A percentile compares a stretch with the other conserved stretches of the same genome.
phyloP scores from a whole-genome alignment of 768 basidiomycete genomes.

The Suillus placidus region DNA sequence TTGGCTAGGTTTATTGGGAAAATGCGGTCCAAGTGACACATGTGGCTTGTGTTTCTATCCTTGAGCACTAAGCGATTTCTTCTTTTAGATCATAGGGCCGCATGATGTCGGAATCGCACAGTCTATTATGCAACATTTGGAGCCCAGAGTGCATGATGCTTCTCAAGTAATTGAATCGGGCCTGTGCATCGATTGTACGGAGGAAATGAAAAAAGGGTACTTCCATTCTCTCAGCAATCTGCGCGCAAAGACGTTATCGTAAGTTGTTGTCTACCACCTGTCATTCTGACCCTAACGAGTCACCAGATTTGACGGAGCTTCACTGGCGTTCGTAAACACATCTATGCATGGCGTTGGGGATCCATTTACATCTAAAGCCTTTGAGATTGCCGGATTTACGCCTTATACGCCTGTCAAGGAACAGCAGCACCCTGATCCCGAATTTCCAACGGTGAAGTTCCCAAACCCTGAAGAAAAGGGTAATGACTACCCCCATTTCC shows the following conservation, averaged over 20 bases:
- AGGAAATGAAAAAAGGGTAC: slow-evolving; percentile 62
- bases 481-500: slow-evolving; percentile 25
- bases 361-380: slow-evolving; percentile 57
- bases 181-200: slow-evolving; percentile 58
- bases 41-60: background rate
- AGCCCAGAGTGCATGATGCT: slow-evolving; percentile 50
- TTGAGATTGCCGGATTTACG: slow-evolving; percentile 59
- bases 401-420: slow-evolving; percentile 62
- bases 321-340: slow-evolving; percentile 77
- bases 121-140: slow-evolving; percentile 62
- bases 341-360: slow-evolving; percentile 92
- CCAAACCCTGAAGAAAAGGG: slow-evolving; percentile 94
- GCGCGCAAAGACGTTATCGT: background rate
- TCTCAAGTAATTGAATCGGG: slow-evolving; percentile 41
- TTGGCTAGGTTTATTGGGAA: slow-evolving; percentile 80
- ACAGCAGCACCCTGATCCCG: slow-evolving; percentile 77
- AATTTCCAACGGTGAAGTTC: slow-evolving; percentile 83
- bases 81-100: slow-evolving; percentile 73
- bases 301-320: no score
- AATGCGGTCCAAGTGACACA: slow-evolving; percentile 74
- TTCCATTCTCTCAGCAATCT: slow-evolving; percentile 42
- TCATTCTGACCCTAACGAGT: slow-evolving; percentile 18
- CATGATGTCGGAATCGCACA: slow-evolving; percentile 79
- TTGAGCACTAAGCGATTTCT: background rate
- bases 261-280: background rate